Conservation (phyloP, 306 rosid genomes). For the Castanea mollissima region DNA sequence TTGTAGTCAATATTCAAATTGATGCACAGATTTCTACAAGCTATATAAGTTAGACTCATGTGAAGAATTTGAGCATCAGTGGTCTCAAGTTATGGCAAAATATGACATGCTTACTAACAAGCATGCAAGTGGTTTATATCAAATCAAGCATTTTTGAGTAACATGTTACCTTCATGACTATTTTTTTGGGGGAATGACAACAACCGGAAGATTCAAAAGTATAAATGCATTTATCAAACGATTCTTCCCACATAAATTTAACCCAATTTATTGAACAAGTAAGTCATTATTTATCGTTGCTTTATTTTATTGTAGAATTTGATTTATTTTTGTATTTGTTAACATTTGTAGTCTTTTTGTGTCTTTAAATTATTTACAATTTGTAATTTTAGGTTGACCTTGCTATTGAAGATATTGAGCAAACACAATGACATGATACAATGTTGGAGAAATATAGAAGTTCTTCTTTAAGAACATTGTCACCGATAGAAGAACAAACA, state of each 20-base stretch:
- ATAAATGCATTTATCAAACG: slow-evolving; percentile 9
- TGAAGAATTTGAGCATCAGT: slow-evolving; percentile 15
- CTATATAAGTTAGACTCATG: too few species aligned
- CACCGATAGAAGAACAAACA: background rate
- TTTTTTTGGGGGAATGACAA: slow-evolving; percentile 16
- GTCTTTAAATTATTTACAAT: background rate
- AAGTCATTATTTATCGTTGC: too few species aligned
- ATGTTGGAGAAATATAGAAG: background rate
- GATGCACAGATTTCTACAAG: too few species aligned
- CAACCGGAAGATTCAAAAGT: background rate
- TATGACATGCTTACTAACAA: background rate
- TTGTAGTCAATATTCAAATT: too few species aligned
- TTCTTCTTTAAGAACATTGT: background rate
- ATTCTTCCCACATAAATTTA: slow-evolving; percentile 4
- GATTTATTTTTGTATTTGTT: background rate
- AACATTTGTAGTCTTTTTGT: background rate
- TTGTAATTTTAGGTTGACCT: too few species aligned
- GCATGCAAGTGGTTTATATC: background rate
- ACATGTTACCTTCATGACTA: background rate
- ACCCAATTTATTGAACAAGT: background rate
- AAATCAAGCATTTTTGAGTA: background rate
- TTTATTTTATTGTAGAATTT: too few species aligned
- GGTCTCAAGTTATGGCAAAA: background rate
- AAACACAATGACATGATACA: background rate
- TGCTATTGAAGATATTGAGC: too few species aligned